Base-by-base conservation (phyloP, 805 yeast genomes). In the Starmera quercuum region DNA sequence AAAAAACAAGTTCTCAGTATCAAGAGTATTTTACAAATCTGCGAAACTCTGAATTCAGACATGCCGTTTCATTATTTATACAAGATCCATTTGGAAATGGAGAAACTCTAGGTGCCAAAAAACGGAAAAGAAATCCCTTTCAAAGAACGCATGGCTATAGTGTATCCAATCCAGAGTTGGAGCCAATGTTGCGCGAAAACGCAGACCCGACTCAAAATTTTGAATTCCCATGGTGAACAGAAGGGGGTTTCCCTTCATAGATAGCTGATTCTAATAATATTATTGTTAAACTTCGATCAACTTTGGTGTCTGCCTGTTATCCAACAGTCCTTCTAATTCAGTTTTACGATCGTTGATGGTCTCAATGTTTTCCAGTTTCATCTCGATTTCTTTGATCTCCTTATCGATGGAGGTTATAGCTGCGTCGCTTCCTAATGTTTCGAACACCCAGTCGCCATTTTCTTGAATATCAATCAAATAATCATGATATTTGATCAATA, bases 401-500 rank as follows among this genome's bases (percentile, higher is more conserved):
- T 77, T 75, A 35, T 83, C 92, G 30, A 81, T 72, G 12, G 81
- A 69, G 31, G 74, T 68, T 41, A 79, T 69, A 28, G 81, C 81
- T 46, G 77, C 78, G 37, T 71, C 78, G 10, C 79, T 68, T 7
- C 83, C 78, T 42, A 78, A 64, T 39, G 77, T 75, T 45, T 79
- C 82, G 56, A 79, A 60, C 37, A 65, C 65, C 78, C 83, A 80
- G 26, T 61, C 58, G 7, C 73, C 69, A 29, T 69, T 68, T 23
- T 71, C 73, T 20, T 79, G 71, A 26, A 88, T 71, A 44, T 82
- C 84, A 35, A 88, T 61, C 19, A 84, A 63, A 44, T 71, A 74
- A 44, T 81, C 87, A 55, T 87, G 97, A 54, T 86, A 87, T 56
- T 84, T 84, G 60, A 84, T 73, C 53, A 87, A 65, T 28, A 84